Evolutionary conservation across 169 alveolate species (phyloP), one percentile per base, ranked within the genome.

Genomic region (Blepharisma undulans): DNA sequence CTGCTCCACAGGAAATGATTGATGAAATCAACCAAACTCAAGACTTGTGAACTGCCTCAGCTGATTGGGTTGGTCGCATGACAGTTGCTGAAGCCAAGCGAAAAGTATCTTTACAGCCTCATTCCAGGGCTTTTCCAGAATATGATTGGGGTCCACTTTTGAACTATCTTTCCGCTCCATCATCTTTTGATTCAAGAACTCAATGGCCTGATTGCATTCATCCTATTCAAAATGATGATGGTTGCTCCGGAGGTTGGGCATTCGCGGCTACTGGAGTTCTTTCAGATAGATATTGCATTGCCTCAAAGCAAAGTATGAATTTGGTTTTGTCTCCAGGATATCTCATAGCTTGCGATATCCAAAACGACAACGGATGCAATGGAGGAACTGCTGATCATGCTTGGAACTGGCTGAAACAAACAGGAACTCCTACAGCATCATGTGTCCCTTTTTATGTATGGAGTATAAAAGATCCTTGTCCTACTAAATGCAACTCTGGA

Each of bases 181-280:
- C 87, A 21, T 36, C 82, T 71, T 95, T 95, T 78, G 96, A 95
- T 48, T 76, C 96, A 72, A 92, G 96, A 93, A 34, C 16, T 2
- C 84, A 92, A 88, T 94, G 96, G 96, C 89, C 89, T n/a, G 19
- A 87, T 66, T 72, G 91, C 93, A 21, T 66, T 84, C 36, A 86
- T 94, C 96, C 93, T 25, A 96, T 96, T n/a, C 92, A 95, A 81
- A 92, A 96, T 91, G 97, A 97, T 92, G 92, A 93, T n/a, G 76
- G 76, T 14, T 97, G 98, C 87, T 98, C 98, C n/a, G 94, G 98
- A 22, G 96, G 98, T 82, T 97, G 98, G 98, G 97, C 98, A 7
- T 94, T 97, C 84, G 97, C 97, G 27, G 96, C 98, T 18, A 93
- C 95, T 36, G 97, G 94, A 91, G 93, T 96, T 34, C 89, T 96